Evolutionary conservation across 2,329 filamentous ascomycete species (phyloP), one percentile per base, ranked within the genome.

Genomic region (Cercospora canescens): DNA sequence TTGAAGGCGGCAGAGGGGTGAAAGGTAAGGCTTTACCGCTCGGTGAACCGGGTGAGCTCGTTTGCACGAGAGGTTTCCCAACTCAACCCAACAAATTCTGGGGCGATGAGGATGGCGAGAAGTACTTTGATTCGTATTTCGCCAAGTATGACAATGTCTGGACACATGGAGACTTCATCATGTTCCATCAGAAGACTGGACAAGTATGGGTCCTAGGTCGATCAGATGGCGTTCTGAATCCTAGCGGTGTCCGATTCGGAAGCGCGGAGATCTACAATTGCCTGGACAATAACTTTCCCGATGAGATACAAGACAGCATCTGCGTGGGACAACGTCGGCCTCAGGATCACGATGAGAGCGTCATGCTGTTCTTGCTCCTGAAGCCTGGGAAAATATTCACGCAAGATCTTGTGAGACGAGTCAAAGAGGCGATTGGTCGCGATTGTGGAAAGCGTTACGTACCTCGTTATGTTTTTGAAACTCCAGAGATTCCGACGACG

Each of bases 91-190:
- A 83, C 1, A 79, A 77, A 67, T 83, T 84, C 73, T 84, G 81
- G 79, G 80, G 78, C 57, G 80, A 82, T 50, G 74, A n/a, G 61
- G 65, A 68, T 0, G 80, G 78, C 0, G 73, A 79, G 48, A 79
- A 78, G 61, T 84, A 84, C 57, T 80, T 80, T 32, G 78, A 79
- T 30, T 80, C 81, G 0, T 84, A 84, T 60, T 84, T 81, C 66
- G 78, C 72, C 34, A 79, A 81, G 6, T 84, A 81, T 62, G 80
- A 81, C 12, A 75, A 87, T 63, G 91, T 91, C 1, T 95, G 92
- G 92, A 90, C 91, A 0, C 92, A 95, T 69, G 92, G 92, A 24
- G 92, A 95, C 74, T 94, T 94, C 76, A 88, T 92, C 72, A 84
- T 86, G 37, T 80, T 91, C 14, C 88, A 94, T 73, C 91, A 91